Conservation (phyloP, 345 rosid species). For the Euphorbia peplus region DNA sequence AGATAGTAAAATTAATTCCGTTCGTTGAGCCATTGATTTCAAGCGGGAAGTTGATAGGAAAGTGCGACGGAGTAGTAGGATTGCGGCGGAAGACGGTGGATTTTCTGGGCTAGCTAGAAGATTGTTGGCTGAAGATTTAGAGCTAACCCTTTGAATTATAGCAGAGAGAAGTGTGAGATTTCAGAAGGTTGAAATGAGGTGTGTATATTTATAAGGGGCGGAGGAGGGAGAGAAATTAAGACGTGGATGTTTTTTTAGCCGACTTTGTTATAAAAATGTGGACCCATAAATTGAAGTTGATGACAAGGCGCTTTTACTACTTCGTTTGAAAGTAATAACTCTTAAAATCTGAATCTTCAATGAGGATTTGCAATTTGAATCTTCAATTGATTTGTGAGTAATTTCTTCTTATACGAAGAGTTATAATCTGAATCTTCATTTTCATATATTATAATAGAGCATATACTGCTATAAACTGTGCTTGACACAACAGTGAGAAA, state of each 20-base stretch:
- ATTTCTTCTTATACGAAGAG: too few relatives aligned
- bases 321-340: too few relatives aligned
- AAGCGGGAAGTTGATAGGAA: neutral
- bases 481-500: too few relatives aligned
- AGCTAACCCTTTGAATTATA: neutral
- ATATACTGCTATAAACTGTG: too few relatives aligned
- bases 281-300: too few relatives aligned
- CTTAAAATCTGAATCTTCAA: too few relatives aligned
- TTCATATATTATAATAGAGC: too few relatives aligned
- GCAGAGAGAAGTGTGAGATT: conserved; percentile 1
- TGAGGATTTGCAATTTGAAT: too few relatives aligned
- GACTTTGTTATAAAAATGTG: neutral
- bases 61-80: too few relatives aligned
- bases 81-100: neutral
- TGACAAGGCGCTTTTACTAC: too few relatives aligned
- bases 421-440: too few relatives aligned
- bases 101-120: neutral
- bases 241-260: neutral
- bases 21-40: conserved; percentile 34
- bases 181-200: neutral
- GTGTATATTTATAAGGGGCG: conserved; percentile 30
- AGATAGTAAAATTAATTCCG: conserved; percentile 18
- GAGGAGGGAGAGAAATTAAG: neutral
- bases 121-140: neutral
- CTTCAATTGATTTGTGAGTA: too few relatives aligned